Base-by-base conservation (phyloP, 441 rosid species). In the Erodium texanum region DNA sequence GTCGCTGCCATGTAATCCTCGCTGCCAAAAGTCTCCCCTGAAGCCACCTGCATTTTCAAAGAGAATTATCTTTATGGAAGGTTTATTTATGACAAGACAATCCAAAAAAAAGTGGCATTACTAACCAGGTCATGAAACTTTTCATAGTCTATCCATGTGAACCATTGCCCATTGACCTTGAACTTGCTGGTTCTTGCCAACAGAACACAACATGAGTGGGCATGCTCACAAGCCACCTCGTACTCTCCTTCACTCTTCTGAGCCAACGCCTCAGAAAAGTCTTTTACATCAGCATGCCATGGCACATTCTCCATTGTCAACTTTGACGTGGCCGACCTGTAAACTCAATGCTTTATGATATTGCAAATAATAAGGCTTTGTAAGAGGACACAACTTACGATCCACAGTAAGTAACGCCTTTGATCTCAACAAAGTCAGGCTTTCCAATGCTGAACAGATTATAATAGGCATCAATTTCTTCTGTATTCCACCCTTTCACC, bases 251-350 rank as follows among this genome's bases (percentile, higher is more conserved):
- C 73, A 75, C 96, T 89, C 77, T 79, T 91, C 66, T 65, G 62
- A 68, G 96, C 80, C 65, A 91, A 77, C 61, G 88, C 91, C 78
- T 94, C 97, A 23, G 96, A 94, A 75, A 94, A 94, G 65, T 83
- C 85, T 81, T 80, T 94, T 66, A 94, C 97, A 64, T 94, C 97
- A 9, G 92, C 64, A 74, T 91, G 99, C 97, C 97, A 94, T 0
- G 99, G 96, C 45, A 91, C 97, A 75, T 91, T 94, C 81, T 94
- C 96, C 97, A 89, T 92, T 1, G 91, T 91, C 83, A 94, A 73
- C 80, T 94, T 94, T 72, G 99, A 94, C 52, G 97, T 88, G 22
- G 97, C 89, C 68, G 99, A 82, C 65, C 97, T 94, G 78, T 48
- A 50, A 71, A 14, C 70, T 50, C 66, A 62, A 6, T 72, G 62